Conservation (phyloP, 2,329 filamentous ascomycete genomes). For the Raffaelea ambrosiae region DNA sequence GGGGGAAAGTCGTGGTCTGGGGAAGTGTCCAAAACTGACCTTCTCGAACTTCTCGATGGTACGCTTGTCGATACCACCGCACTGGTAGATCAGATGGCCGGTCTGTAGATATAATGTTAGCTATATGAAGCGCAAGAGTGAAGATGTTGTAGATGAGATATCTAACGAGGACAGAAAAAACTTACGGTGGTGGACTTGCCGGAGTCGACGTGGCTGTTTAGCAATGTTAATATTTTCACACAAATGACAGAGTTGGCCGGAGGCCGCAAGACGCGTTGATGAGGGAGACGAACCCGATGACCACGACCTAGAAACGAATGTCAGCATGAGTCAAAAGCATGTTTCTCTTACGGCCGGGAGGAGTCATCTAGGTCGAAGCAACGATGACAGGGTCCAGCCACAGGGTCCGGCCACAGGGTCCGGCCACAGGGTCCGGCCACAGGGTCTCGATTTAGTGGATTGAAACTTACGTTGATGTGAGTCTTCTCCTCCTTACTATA, state of each 20-base stretch:
- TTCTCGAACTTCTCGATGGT: slow-evolving; percentile 99
- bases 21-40: slow-evolving; percentile 46
- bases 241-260: too few relatives aligned
- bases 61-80: slow-evolving; percentile 99
- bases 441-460: background rate
- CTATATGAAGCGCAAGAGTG: background rate
- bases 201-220: slow-evolving; percentile 87
- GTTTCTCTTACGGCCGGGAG: too few relatives aligned
- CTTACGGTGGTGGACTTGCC: slow-evolving; percentile 98
- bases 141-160: too few relatives aligned
- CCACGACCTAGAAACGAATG: slow-evolving; percentile 19
- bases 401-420: too few relatives aligned
- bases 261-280: too few relatives aligned
- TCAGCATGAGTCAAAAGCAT: slow-evolving; percentile 13
- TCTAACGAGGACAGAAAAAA: too few relatives aligned
- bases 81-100: slow-evolving; percentile 99
- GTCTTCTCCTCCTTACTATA: slow-evolving; percentile 87
- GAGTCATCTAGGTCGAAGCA: too few relatives aligned
- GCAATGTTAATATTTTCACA: slow-evolving; percentile 18
- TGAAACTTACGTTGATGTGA: slow-evolving; percentile 67
- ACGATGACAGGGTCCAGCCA: too few relatives aligned
- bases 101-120: slow-evolving; percentile 33
- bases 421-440: too few relatives aligned
- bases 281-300: slow-evolving; percentile 19
- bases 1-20: background rate